Percentiles rank a stretch among this genome's conserved stretches.
Conservation (phyloP, 345 rosid species). For the Mercurialis annua region DNA sequence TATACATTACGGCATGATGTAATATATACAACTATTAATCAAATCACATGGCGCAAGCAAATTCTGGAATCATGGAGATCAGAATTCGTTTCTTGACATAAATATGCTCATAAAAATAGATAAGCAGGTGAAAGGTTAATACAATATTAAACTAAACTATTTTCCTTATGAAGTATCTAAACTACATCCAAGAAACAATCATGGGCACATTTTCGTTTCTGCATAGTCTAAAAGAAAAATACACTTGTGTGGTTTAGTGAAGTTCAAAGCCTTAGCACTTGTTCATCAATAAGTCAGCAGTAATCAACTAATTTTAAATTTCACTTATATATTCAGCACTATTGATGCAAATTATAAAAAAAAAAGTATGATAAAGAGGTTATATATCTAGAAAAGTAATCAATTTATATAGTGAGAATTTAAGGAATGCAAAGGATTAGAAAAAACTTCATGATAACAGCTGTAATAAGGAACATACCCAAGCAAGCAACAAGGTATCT, state of each 20-base stretch:
- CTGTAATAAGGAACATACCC: conserved; percentile 49
- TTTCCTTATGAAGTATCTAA: background rate
- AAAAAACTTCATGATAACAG: background rate
- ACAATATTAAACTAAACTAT: background rate
- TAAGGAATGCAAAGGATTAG: background rate
- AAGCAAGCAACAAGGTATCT: conserved; percentile 97
- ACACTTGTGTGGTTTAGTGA: background rate
- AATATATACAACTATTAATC: background rate
- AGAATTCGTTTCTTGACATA: background rate
- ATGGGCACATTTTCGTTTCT: background rate
- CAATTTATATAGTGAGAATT: background rate
- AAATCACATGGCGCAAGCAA: background rate
- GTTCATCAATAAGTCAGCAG: background rate
- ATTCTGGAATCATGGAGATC: background rate
- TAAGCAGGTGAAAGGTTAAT: background rate
- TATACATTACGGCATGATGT: too few relatives aligned
- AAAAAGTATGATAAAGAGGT: background rate
- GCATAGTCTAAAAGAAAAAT: background rate
- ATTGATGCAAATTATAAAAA: background rate
- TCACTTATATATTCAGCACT: background rate
- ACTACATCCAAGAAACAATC: background rate
- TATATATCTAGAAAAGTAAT: background rate
- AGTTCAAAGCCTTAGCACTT: background rate
- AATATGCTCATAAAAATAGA: background rate
- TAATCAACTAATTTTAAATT: background rate